A percentile compares a stretch with the other conserved stretches of the same genome.
phyloP scores from a whole-genome alignment of 2,329 filamentous ascomycete species.

The Cryphonectria parasitica region DNA sequence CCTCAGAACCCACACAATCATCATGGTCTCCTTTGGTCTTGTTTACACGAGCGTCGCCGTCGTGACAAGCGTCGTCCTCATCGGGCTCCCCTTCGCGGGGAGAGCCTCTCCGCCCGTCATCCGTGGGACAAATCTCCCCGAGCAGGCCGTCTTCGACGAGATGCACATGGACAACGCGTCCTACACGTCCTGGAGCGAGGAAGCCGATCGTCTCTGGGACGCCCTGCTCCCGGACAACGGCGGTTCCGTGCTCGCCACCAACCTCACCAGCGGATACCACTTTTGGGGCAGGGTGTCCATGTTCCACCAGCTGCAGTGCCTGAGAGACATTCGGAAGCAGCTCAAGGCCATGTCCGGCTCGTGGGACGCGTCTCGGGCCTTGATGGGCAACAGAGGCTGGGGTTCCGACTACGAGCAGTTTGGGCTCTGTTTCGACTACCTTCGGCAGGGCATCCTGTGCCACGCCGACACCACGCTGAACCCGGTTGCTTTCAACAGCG shows the following conservation, averaged over 20 bases:
- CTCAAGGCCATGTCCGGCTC: constrained; percentile 2
- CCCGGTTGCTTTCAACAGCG: constrained; percentile 6
- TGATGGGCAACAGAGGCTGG: constrained; percentile 5
- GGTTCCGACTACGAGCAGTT: constrained; percentile 1
- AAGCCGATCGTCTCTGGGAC: constrained; percentile 2
- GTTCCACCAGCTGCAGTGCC: constrained; percentile 11
- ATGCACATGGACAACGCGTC: constrained; percentile 2
- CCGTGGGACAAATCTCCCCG: not conserved
- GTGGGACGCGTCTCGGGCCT: not conserved
- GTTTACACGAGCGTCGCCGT: not conserved
- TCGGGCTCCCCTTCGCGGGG: not conserved
- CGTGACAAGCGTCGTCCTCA: not conserved
- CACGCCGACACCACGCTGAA: constrained; percentile 4
- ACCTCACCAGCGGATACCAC: constrained; percentile 10
- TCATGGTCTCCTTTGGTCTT: not conserved
- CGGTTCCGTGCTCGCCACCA: constrained; percentile 10
- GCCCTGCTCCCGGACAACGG: not conserved
- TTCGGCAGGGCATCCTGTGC: constrained; percentile 8
- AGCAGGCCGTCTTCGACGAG: not conserved
- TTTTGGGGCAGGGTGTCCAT: constrained; percentile 5
- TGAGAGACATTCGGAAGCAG: constrained; percentile 5
- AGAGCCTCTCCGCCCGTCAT: not conserved
- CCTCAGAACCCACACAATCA: not conserved
- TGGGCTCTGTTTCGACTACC: constrained; percentile 1
- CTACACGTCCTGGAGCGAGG: not conserved